Base-by-base conservation (phyloP, 495 filamentous ascomycete genomes). In the Annulohypoxylon stygium region DNA sequence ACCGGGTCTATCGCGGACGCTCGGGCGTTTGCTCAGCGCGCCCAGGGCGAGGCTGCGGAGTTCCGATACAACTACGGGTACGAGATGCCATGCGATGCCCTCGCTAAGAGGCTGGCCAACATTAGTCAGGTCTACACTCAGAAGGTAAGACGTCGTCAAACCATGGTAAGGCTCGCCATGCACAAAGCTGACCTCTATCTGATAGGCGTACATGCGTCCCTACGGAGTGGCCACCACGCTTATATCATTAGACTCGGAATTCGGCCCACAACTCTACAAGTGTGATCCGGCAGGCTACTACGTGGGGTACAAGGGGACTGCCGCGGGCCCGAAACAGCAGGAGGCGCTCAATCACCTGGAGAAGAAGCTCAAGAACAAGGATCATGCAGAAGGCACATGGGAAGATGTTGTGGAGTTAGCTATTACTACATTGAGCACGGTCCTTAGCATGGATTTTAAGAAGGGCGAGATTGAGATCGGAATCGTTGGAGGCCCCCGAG, bases 351-450 rank as follows among this genome's bases (percentile, higher is more conserved):
- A 98, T 80, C 91, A 94, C 78, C 86, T 99, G 60, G 96, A 99
- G 89, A 98, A 98, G 92, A 98, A 97, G 88, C 90, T 99, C 84
- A 98, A 98, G 89, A 97, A 97, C 90, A 97, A 97, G 91, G 95
- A 98, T 81, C 88, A 88, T 77, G 96, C 96, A 33, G 90, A 93
- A 7, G 96, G 96, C 67, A 91, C 84, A 82, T 98, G 97, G 97
- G 93, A 98, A 84, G 96, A 98, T 67, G 96, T 99, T 39, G 95
- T 99, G 64, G 96, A 99, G 84, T 86, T 98, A 69, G 96, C 92
- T 45, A 98, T 99, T 83, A 91, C 93, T 14, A 92, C 96, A 10
- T 82, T 99, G 79, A 97, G 95, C 87, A 96, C 91, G 60, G 95
- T 99, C 60, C 88, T 99, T 61, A 97, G 94, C 80, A 97, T 98